Conservation (phyloP, 495 filamentous ascomycete species). For the Neurospora sp. region DNA sequence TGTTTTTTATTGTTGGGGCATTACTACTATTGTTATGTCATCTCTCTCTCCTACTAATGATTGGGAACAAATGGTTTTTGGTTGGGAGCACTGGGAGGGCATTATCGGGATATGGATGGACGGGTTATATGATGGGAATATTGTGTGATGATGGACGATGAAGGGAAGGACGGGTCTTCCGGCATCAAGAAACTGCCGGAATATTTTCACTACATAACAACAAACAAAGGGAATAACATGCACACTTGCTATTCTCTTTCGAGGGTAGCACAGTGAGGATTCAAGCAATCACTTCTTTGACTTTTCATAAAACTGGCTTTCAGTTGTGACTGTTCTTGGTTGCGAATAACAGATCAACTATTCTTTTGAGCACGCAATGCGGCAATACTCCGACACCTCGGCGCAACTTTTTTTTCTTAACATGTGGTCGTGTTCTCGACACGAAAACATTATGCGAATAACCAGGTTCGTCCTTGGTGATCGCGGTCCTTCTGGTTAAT, state of each 20-base stretch:
- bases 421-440: background rate
- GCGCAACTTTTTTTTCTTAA: background rate
- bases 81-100: background rate
- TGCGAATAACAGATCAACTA: background rate
- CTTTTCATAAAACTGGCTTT: background rate
- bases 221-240: background rate
- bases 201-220: background rate
- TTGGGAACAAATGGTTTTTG: background rate
- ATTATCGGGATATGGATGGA: background rate
- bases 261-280: background rate
- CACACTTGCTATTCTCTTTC: background rate
- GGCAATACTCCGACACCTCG: background rate
- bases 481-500: background rate
- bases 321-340: too few relatives aligned
- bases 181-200: background rate
- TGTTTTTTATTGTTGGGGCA: background rate
- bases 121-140: background rate
- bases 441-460: background rate
- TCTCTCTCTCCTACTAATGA: background rate
- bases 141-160: background rate
- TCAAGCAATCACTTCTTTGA: background rate
- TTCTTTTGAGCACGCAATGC: background rate
- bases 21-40: background rate
- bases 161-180: background rate
- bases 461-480: background rate